Conservation (phyloP, 1,284 basidiomycete genomes). For the Wallemia ichthyophaga region DNA sequence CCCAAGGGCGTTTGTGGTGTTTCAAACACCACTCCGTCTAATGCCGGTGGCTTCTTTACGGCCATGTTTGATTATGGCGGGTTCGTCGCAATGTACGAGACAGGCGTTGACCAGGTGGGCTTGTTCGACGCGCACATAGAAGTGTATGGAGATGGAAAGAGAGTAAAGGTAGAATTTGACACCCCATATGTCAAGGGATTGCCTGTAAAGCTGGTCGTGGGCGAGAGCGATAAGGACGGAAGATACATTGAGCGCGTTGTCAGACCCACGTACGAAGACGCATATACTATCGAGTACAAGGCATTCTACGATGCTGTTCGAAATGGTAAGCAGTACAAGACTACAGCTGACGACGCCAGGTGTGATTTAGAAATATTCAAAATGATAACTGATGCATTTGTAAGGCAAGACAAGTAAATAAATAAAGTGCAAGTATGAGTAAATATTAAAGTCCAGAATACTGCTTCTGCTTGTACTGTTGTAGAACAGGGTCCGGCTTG, state of each 20-base stretch:
- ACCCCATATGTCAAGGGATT: slow-evolving; percentile 14
- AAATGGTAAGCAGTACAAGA: slow-evolving; percentile 5
- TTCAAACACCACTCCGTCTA: background rate
- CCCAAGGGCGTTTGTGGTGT: slow-evolving; percentile 11
- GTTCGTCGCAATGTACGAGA: slow-evolving; percentile 9
- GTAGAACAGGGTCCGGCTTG: background rate
- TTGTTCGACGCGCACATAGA: slow-evolving; percentile 20
- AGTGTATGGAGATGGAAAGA: slow-evolving; percentile 15
- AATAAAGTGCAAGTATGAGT: background rate
- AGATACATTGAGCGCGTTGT: slow-evolving; percentile 8
- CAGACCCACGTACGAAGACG: slow-evolving; percentile 12
- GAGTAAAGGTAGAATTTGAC: slow-evolving; percentile 17
- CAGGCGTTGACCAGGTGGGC: slow-evolving; percentile 16
- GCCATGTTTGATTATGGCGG: slow-evolving; percentile 7
- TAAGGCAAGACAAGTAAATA: background rate
- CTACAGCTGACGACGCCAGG: slow-evolving; percentile 7
- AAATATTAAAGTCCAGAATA: too few species aligned
- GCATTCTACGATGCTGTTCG: slow-evolving; percentile 9
- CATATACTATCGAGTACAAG: slow-evolving; percentile 13
- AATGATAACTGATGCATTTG: slow-evolving; percentile 10
- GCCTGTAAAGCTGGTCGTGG: slow-evolving; percentile 11
- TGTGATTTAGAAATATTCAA: slow-evolving; percentile 11
- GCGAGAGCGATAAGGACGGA: slow-evolving; percentile 9
- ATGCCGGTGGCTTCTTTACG: slow-evolving; percentile 8
- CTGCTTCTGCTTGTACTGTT: background rate